These are phyloP conservation scores for Scutellaria galericulata DNA, from an alignment of 257 asterid species.

Conservation along the genomic window DNA sequence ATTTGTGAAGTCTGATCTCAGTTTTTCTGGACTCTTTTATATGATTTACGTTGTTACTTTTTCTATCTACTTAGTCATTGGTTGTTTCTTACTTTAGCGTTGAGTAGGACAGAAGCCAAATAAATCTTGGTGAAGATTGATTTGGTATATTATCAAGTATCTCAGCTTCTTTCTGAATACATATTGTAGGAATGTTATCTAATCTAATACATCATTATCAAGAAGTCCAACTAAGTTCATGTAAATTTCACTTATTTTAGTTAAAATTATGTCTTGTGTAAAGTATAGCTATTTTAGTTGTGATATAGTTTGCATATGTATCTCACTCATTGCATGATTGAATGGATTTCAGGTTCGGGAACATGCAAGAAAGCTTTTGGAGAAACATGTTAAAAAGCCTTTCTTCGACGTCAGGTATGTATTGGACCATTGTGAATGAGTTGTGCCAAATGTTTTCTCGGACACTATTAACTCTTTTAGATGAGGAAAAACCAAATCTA, in stretches of 20 bases:
- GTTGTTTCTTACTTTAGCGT: neutral
- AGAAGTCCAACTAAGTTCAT: neutral
- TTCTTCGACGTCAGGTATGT: conserved; percentile 86
- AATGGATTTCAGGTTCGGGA: conserved; percentile 72
- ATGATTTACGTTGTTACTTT: neutral
- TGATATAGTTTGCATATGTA: conserved; percentile 11
- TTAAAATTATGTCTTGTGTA: neutral
- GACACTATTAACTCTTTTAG: too few relatives aligned
- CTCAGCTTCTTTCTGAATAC: conserved; percentile 5
- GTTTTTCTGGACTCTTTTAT: neutral
- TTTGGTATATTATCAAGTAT: neutral
- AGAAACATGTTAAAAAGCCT: conserved; percentile 87
- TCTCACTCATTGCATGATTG: conserved; percentile 20
- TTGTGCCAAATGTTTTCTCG: neutral
- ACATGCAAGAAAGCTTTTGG: conserved; percentile 97
- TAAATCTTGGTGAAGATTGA: conserved; percentile 21
- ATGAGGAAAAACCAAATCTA: too few relatives aligned
- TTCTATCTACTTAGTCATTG: neutral
- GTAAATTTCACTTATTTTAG: too few relatives aligned
- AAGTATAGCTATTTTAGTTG: too few relatives aligned
- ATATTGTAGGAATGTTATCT: neutral
- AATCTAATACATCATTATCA: conserved; percentile 2
- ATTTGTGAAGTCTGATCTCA: neutral
- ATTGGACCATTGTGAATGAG: neutral
- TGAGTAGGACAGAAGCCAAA: neutral